These are phyloP conservation scores for Pleurotus citrinopileatus DNA, from an alignment of 768 basidiomycete genomes.

Conservation along the genomic window DNA sequence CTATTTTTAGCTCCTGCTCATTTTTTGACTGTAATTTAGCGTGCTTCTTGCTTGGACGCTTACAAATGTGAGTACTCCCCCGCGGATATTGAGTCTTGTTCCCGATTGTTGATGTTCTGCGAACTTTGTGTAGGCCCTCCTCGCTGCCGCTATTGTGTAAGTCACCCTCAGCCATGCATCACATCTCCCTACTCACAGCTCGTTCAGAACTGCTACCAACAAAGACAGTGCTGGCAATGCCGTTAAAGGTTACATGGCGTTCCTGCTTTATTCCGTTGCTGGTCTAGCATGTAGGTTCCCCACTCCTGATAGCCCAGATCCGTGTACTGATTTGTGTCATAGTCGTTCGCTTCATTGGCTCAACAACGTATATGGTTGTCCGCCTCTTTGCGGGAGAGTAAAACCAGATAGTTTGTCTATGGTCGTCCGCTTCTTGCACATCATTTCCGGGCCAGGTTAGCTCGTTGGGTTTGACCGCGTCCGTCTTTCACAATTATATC, in stretches of 20 bases:
- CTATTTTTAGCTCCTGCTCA: slow-evolving; percentile 1
- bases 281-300: slow-evolving; percentile 73
- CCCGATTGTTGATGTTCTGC: slow-evolving; percentile 13
- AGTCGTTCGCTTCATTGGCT: slow-evolving; percentile 87
- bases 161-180: slow-evolving; percentile 21
- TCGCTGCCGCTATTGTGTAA: slow-evolving; percentile 75
- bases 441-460: too few species aligned
- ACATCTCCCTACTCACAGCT: not conserved
- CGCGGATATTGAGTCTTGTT: not conserved
- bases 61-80: slow-evolving; percentile 58
- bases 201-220: slow-evolving; percentile 41
- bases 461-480: too few species aligned
- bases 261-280: slow-evolving; percentile 85
- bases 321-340: not conserved
- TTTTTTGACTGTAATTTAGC: slow-evolving; percentile 19
- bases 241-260: slow-evolving; percentile 86
- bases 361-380: slow-evolving; percentile 78
- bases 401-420: too few species aligned
- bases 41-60: slow-evolving; percentile 88
- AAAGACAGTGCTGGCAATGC: slow-evolving; percentile 50
- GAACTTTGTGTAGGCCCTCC: slow-evolving; percentile 43
- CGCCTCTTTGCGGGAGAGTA: slow-evolving; percentile 90
- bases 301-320: slow-evolving; percentile 3
- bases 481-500: too few species aligned
- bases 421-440: too few species aligned